phyloP scores from a whole-genome alignment of 2,329 filamentous ascomycete genomes.

The Dothistroma septosporum region DNA sequence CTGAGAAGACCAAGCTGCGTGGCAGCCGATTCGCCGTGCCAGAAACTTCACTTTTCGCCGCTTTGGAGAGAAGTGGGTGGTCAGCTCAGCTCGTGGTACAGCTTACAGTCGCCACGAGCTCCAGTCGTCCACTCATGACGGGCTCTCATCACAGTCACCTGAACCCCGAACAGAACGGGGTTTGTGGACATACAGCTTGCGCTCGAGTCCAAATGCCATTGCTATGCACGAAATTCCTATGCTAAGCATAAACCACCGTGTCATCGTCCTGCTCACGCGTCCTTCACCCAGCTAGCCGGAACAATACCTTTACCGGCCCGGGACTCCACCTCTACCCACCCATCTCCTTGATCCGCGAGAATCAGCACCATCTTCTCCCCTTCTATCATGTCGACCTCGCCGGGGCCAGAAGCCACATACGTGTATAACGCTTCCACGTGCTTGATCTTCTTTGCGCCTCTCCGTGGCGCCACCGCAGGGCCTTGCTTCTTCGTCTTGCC shows the following conservation, averaged over 20 bases:
- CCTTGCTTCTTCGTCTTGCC: conserved; percentile 71
- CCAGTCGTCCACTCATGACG: neutral
- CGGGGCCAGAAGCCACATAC: conserved; percentile 78
- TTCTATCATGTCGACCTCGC: conserved; percentile 84
- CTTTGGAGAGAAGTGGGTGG: neutral
- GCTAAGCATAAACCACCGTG: neutral
- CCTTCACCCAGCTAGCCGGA: conserved; percentile 86
- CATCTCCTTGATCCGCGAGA: conserved; percentile 82
- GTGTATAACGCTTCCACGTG: conserved; percentile 93
- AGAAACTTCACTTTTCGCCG: neutral
- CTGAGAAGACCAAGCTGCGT: neutral
- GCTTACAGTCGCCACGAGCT: neutral
- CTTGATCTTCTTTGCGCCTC: conserved; percentile 71
- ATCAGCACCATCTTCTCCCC: conserved; percentile 90
- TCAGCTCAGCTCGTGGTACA: neutral
- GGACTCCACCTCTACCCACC: conserved; percentile 95
- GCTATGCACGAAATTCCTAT: conserved; percentile 4
- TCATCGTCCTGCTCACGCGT: conserved; percentile 43
- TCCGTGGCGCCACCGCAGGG: conserved; percentile 74
- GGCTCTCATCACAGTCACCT: too few species aligned
- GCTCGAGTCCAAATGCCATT: neutral
- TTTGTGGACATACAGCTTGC: neutral
- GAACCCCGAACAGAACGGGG: too few species aligned
- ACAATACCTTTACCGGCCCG: conserved; percentile 74
- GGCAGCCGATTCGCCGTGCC: conserved; percentile 2